phyloP scores from a whole-genome alignment of 2,329 filamentous ascomycete species.

The Fusarium ramigenum region DNA sequence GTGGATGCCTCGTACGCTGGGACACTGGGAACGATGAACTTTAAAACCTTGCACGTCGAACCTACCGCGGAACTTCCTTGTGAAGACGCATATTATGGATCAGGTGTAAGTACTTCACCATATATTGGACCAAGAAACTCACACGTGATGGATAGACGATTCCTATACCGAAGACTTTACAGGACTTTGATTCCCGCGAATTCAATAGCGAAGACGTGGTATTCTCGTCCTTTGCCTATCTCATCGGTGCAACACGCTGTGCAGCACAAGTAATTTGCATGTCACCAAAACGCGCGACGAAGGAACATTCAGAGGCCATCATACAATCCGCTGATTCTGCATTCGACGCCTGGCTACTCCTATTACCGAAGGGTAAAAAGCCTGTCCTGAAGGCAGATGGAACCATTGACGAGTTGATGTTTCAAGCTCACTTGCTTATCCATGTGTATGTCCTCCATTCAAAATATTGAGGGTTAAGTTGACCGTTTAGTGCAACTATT shows the following conservation, averaged over 20 bases:
- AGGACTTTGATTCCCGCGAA: slow-evolving; percentile 28
- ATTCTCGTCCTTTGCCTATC: slow-evolving; percentile 31
- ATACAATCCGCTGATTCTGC: slow-evolving; percentile 30
- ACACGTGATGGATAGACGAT: neutral
- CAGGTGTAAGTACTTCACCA: slow-evolving; percentile 45
- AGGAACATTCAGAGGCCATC: slow-evolving; percentile 8
- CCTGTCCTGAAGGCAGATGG: slow-evolving; percentile 9
- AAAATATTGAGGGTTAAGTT: too few species aligned
- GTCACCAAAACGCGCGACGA: slow-evolving; percentile 7
- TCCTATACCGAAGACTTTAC: slow-evolving; percentile 4
- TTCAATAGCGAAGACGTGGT: neutral
- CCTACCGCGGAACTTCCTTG: slow-evolving; percentile 70
- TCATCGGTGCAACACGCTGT: slow-evolving; percentile 17
- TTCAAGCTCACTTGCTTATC: slow-evolving; percentile 26
- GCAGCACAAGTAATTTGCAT: slow-evolving; percentile 10
- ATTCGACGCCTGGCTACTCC: slow-evolving; percentile 20
- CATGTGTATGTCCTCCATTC: slow-evolving; percentile 36
- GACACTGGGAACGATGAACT: slow-evolving; percentile 42
- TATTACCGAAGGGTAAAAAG: slow-evolving; percentile 9
- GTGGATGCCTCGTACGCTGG: slow-evolving; percentile 62
- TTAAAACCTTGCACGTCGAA: slow-evolving; percentile 51
- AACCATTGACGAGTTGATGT: slow-evolving; percentile 29
- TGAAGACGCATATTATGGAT: slow-evolving; percentile 66
- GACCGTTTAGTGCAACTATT: slow-evolving; percentile 17
- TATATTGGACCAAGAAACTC: neutral